Evolutionary conservation across 495 filamentous ascomycete genomes (phyloP).

Genomic region (Talaromyces proteolyticus): DNA sequence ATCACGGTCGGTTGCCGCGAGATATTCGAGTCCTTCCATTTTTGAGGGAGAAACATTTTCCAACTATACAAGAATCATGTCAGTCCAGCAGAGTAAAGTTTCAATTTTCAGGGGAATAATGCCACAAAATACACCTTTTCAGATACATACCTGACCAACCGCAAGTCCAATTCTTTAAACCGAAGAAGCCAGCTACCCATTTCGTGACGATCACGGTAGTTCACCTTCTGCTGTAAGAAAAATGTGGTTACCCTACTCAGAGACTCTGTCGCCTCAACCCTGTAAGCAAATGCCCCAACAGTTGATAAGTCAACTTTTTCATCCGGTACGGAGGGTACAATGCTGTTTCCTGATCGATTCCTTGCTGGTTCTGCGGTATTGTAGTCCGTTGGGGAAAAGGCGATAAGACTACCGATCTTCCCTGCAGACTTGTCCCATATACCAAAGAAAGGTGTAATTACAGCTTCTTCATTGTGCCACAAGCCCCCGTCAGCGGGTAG

Average conservation of each 20-base stretch:
- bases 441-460: slow-evolving; percentile 27
- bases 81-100: too few relatives aligned
- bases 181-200: slow-evolving; percentile 27
- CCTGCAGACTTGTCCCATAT: slow-evolving; percentile 28
- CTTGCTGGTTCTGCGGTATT: slow-evolving; percentile 9
- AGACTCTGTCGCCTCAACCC: slow-evolving; percentile 30
- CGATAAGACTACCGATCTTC: too few relatives aligned
- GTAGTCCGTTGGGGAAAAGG: slow-evolving; percentile 11
- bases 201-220: slow-evolving; percentile 20
- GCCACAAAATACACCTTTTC: too few relatives aligned
- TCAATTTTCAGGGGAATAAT: too few relatives aligned
- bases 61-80: too few relatives aligned
- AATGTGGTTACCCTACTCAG: slow-evolving; percentile 30
- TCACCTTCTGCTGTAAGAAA: slow-evolving; percentile 28
- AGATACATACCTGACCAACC: slow-evolving; percentile 30
- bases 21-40: slow-evolving; percentile 33
- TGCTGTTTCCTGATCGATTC: too few relatives aligned
- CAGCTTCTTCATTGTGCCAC: slow-evolving; percentile 23
- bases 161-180: slow-evolving; percentile 32
- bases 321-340: slow-evolving; percentile 6
- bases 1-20: slow-evolving; percentile 21
- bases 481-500: slow-evolving; percentile 15
- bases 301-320: slow-evolving; percentile 22
- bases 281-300: slow-evolving; percentile 35
- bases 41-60: slow-evolving; percentile 34